Evolutionary conservation across 257 asterid species (phyloP).

Genomic region (Cordia subcordata): DNA sequence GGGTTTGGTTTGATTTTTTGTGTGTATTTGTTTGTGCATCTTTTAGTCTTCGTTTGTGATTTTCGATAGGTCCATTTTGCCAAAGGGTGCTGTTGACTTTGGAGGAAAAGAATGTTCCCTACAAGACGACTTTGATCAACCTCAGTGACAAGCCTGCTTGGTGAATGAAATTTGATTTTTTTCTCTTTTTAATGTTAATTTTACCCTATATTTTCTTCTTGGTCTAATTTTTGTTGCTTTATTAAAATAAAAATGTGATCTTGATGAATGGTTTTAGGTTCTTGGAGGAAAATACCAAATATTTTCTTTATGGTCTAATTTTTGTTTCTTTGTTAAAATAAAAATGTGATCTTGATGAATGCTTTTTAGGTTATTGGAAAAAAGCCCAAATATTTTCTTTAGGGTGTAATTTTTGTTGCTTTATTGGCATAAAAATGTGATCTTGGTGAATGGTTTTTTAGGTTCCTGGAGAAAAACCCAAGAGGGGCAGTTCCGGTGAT

Average conservation of each 20-base stretch:
- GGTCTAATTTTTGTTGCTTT: too few relatives aligned
- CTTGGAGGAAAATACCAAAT: constrained; percentile 48
- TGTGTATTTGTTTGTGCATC: neutral
- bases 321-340: neutral
- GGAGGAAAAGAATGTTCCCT: constrained; percentile 66
- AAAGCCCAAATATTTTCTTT: constrained; percentile 35
- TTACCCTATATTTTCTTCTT: neutral
- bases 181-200: neutral
- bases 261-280: constrained; percentile 43
- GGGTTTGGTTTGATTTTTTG: neutral
- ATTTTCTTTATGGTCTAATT: too few relatives aligned
- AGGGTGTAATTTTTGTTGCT: neutral
- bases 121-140: constrained; percentile 52
- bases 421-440: neutral
- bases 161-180: constrained; percentile 19
- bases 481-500: constrained; percentile 79
- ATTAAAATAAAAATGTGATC: neutral
- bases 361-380: constrained; percentile 58
- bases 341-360: constrained; percentile 1
- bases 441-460: constrained; percentile 15
- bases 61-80: constrained; percentile 59
- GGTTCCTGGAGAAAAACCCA: constrained; percentile 70
- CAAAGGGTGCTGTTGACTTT: constrained; percentile 66
- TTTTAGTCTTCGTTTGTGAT: neutral
- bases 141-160: constrained; percentile 59